These are phyloP conservation scores for Limnomonas spitsbergensis DNA, from an alignment of 139 green algal species.

Conservation along the genomic window DNA sequence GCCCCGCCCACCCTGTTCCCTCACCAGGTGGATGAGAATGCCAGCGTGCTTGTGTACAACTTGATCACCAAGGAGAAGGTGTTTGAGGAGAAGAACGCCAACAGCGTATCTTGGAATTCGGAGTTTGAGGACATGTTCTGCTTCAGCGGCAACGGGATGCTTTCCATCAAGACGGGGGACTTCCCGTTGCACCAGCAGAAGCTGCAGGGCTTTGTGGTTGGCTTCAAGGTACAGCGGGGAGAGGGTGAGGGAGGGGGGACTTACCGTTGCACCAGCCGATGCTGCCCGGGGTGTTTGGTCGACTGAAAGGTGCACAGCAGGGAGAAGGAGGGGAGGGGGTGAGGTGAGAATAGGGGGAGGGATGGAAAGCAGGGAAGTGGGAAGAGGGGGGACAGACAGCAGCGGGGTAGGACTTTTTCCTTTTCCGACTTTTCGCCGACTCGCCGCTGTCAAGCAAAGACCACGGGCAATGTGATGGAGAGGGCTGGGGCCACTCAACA, in stretches of 20 bases:
- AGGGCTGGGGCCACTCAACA: too few species aligned
- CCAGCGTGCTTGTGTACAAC: constrained; percentile 62
- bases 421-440: too few species aligned
- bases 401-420: too few species aligned
- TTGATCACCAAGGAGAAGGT: constrained; percentile 67
- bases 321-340: not conserved
- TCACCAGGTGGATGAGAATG: constrained; percentile 62
- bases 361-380: too few species aligned
- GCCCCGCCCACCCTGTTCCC: too few species aligned
- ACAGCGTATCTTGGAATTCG: constrained; percentile 79
- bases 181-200: constrained; percentile 76
- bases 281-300: constrained; percentile 68
- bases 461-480: too few species aligned
- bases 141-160: constrained; percentile 69
- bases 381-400: too few species aligned
- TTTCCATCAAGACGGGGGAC: constrained; percentile 75
- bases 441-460: too few species aligned
- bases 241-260: constrained; percentile 25
- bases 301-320: constrained; percentile 48
- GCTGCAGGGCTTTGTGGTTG: constrained; percentile 74
- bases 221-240: constrained; percentile 46
- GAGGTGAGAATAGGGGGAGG: constrained; percentile 56
- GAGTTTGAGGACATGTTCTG: constrained; percentile 85
- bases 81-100: constrained; percentile 66
- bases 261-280: constrained; percentile 73